phyloP scores from a whole-genome alignment of 257 asterid species.

The Osmanthus fragrans region DNA sequence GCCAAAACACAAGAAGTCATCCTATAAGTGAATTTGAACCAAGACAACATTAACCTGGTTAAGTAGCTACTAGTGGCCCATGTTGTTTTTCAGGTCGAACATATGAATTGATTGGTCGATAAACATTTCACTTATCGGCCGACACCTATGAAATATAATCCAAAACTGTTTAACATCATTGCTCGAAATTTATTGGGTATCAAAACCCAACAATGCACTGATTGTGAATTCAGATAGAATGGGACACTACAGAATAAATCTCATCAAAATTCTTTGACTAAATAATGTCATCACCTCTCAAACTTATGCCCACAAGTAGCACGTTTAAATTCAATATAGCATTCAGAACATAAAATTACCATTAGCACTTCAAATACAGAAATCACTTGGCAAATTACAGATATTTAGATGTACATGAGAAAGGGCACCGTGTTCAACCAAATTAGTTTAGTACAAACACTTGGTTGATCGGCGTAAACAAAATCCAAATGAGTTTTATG shows the following conservation, averaged over 20 bases:
- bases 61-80: too few species aligned
- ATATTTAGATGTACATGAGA: not conserved
- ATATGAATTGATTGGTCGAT: too few species aligned
- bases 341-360: not conserved
- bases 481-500: not conserved
- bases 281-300: not conserved
- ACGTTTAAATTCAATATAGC: not conserved
- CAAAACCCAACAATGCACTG: too few species aligned
- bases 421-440: not conserved
- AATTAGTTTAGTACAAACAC: not conserved
- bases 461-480: not conserved
- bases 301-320: not conserved
- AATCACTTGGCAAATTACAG: not conserved
- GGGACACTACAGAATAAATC: not conserved
- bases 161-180: too few species aligned
- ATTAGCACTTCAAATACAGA: not conserved
- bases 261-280: not conserved
- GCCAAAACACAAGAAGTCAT: too few species aligned
- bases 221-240: not conserved
- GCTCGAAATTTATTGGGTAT: too few species aligned
- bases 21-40: too few species aligned
- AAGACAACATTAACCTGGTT: too few species aligned
- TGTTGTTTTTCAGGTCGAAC: too few species aligned
- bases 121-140: too few species aligned
- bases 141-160: too few species aligned